Conservation (phyloP, 257 asterid genomes). For the Nicotiana sylvestris region DNA sequence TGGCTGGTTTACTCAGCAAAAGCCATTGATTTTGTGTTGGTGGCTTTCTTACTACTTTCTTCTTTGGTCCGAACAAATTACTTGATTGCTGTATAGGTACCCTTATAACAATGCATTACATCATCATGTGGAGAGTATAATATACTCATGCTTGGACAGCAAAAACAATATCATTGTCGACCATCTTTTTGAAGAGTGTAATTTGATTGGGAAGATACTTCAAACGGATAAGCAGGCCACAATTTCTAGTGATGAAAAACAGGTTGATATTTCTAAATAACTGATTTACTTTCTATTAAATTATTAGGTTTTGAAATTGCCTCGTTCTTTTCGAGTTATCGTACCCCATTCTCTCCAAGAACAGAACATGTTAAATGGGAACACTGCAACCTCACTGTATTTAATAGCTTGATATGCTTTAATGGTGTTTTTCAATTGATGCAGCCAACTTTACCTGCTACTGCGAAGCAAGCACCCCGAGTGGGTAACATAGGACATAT, state of each 20-base stretch:
- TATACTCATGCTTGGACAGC: constrained; percentile 83
- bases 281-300: background rate
- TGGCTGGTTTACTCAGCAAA: background rate
- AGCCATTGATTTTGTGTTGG: constrained; percentile 2
- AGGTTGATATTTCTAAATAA: constrained; percentile 35
- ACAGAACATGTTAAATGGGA: background rate
- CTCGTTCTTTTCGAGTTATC: background rate
- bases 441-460: constrained; percentile 72
- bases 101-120: constrained; percentile 92
- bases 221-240: constrained; percentile 57
- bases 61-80: background rate
- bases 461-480: constrained; percentile 59
- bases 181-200: constrained; percentile 72
- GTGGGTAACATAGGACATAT: constrained; percentile 83
- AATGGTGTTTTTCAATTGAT: constrained; percentile 19
- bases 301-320: background rate
- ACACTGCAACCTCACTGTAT: background rate
- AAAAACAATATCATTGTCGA: constrained; percentile 46
- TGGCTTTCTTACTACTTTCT: background rate
- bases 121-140: constrained; percentile 90
- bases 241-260: constrained; percentile 48
- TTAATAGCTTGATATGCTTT: background rate
- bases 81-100: constrained; percentile 45
- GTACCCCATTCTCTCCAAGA: background rate
- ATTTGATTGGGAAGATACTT: constrained; percentile 68